Conservation (phyloP, 371 early-diverging fungal species). For the Circinella umbellata region DNA sequence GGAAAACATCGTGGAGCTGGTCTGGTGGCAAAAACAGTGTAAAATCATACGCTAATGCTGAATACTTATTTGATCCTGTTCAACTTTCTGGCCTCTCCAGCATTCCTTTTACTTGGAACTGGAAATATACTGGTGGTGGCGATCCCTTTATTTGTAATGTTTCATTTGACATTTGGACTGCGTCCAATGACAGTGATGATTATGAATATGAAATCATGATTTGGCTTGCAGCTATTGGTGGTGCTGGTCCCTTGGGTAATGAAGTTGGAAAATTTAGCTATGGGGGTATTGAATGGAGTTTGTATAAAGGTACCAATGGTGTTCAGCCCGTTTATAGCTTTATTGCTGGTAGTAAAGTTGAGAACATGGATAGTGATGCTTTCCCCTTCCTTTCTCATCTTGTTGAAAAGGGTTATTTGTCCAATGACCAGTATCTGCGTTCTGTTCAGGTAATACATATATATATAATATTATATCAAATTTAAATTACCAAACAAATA, state of each 20-base stretch:
- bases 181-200: constrained; percentile 9
- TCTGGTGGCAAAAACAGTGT: constrained; percentile 11
- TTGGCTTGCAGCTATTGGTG: constrained; percentile 29
- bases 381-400: constrained; percentile 19
- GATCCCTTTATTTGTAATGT: constrained; percentile 17
- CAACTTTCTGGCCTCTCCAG: constrained; percentile 10
- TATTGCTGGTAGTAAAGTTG: constrained; percentile 18
- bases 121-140: constrained; percentile 19
- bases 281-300: constrained; percentile 16
- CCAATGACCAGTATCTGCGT: constrained; percentile 21
- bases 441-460: constrained; percentile 16
- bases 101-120: constrained; percentile 23
- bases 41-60: constrained; percentile 23
- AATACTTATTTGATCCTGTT: constrained; percentile 7
- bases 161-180: constrained; percentile 23
- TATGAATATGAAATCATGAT: constrained; percentile 26
- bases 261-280: constrained; percentile 12
- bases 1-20: constrained; percentile 20
- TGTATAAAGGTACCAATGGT: constrained; percentile 25
- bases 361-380: constrained; percentile 15
- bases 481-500: too few relatives aligned
- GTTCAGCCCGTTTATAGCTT: constrained; percentile 24
- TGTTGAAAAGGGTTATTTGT: constrained; percentile 17
- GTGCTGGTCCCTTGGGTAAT: constrained; percentile 24
- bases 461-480: too few relatives aligned